These are phyloP conservation scores for Aspergillus sp. DNA, from an alignment of 2,329 filamentous ascomycete genomes.

Conservation along the genomic window DNA sequence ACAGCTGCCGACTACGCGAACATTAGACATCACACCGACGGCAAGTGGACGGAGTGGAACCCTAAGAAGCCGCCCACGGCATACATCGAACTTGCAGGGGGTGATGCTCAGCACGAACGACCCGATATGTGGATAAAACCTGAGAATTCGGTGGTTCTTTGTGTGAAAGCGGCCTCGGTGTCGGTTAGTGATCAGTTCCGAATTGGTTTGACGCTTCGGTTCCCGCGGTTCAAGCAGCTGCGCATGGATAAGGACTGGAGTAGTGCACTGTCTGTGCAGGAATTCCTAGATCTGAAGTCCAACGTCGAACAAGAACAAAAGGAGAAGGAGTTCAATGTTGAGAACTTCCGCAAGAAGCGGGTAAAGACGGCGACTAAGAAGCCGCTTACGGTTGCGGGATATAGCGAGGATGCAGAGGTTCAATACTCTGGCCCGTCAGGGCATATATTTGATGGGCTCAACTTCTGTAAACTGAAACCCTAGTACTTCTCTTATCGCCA, in stretches of 20 bases:
- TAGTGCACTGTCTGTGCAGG: conserved; percentile 71
- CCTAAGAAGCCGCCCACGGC: conserved; percentile 70
- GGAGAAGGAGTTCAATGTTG: conserved; percentile 74
- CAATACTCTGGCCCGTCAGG: conserved; percentile 60
- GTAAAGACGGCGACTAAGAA: conserved; percentile 61
- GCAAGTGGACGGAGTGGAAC: conserved; percentile 90
- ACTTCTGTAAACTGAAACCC: conserved; percentile 60
- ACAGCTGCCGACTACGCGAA: conserved; percentile 79
- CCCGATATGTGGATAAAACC: conserved; percentile 95
- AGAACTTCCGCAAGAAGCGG: conserved; percentile 64
- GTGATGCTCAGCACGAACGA: conserved; percentile 70
- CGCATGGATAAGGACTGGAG: conserved; percentile 84
- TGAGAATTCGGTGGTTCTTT: conserved; percentile 80
- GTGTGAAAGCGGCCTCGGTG: conserved; percentile 83
- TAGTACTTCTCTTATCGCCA: neutral
- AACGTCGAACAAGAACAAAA: conserved; percentile 69
- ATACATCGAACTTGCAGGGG: conserved; percentile 79
- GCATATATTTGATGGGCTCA: conserved; percentile 70
- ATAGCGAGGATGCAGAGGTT: conserved; percentile 52
- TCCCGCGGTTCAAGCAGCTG: conserved; percentile 82
- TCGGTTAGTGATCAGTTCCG: conserved; percentile 75
- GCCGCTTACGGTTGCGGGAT: conserved; percentile 72
- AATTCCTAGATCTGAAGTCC: conserved; percentile 71
- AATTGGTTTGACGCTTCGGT: conserved; percentile 74
- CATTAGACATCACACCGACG: conserved; percentile 79